Percentiles rank a stretch among this genome's conserved stretches.
phyloP scores from a whole-genome alignment of 257 asterid genomes.

The Jasminum sambac region DNA sequence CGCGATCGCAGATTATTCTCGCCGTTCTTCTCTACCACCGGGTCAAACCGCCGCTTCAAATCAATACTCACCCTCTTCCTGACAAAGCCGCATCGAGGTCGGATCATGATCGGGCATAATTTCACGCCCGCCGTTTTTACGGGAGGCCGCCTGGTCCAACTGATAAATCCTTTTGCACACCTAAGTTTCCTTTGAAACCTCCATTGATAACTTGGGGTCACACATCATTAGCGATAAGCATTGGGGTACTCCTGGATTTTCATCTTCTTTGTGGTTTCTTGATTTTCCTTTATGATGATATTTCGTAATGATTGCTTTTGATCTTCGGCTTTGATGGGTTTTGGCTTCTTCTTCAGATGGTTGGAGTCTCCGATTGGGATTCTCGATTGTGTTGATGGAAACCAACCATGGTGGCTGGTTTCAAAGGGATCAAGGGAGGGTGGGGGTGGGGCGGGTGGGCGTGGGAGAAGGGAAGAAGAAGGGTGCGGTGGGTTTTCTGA shows the following conservation, averaged over 20 bases:
- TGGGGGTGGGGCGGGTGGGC: no score
- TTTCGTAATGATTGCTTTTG: constrained; percentile 9
- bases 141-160: constrained; percentile 67
- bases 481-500: no score
- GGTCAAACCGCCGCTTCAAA: constrained; percentile 22
- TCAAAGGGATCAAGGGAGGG: no score
- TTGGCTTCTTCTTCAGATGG: constrained; percentile 18
- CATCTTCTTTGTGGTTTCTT: constrained; percentile 20
- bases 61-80: constrained; percentile 37
- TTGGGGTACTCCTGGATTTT: constrained; percentile 55
- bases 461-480: no score
- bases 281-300: constrained; percentile 6
- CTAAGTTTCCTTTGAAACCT: constrained; percentile 96
- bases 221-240: constrained; percentile 93
- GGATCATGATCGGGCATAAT: constrained; percentile 8
- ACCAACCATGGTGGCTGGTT: no score
- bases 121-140: constrained; percentile 21
- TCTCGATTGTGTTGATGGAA: constrained; percentile 36
- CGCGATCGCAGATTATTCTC: constrained; percentile 44
- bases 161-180: constrained; percentile 80
- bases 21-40: constrained; percentile 9
- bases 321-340: constrained; percentile 4
- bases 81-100: background rate
- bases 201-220: constrained; percentile 96
- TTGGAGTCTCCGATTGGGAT: constrained; percentile 23